Conservation (phyloP, 1,139 yeast species). For the Saccharomyces hybrid region DNA sequence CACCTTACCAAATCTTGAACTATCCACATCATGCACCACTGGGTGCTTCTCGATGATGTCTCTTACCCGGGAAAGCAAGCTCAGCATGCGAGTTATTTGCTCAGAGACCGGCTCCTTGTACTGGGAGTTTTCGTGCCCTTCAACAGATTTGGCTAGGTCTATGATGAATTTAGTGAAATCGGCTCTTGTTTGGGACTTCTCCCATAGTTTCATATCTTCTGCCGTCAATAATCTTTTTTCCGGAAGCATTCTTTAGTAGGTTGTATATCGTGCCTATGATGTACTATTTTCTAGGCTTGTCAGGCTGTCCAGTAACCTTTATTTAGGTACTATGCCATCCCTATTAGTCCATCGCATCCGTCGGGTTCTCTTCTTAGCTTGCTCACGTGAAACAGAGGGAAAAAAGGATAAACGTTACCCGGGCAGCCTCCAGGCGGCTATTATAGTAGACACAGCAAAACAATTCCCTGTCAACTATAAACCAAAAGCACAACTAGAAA, state of each 20-base stretch:
- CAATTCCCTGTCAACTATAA: background rate
- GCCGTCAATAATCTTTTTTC: conserved; percentile 49
- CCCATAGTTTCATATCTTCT: conserved; percentile 60
- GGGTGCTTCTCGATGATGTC: conserved; percentile 51
- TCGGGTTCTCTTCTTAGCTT: background rate
- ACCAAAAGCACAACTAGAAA: background rate
- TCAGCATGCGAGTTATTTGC: conserved; percentile 33
- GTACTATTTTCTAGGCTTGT: too few relatives aligned
- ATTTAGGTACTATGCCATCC: background rate
- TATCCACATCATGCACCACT: conserved; percentile 49
- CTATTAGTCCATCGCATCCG: background rate
- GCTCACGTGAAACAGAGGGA: background rate
- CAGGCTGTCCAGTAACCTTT: too few relatives aligned
- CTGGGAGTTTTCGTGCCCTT: conserved; percentile 52
- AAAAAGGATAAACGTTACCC: background rate
- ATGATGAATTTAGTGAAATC: conserved; percentile 49
- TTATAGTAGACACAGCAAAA: background rate
- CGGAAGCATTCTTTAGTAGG: conserved; percentile 31
- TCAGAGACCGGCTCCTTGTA: conserved; percentile 34
- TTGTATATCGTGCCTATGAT: too few relatives aligned
- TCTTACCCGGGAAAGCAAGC: conserved; percentile 42
- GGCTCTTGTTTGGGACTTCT: conserved; percentile 43
- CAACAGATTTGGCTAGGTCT: conserved; percentile 56
- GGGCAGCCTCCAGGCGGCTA: background rate
- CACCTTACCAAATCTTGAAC: conserved; percentile 82